Evolutionary conservation across 768 basidiomycete genomes (phyloP).

Genomic region (Boletus eberwhitei): DNA sequence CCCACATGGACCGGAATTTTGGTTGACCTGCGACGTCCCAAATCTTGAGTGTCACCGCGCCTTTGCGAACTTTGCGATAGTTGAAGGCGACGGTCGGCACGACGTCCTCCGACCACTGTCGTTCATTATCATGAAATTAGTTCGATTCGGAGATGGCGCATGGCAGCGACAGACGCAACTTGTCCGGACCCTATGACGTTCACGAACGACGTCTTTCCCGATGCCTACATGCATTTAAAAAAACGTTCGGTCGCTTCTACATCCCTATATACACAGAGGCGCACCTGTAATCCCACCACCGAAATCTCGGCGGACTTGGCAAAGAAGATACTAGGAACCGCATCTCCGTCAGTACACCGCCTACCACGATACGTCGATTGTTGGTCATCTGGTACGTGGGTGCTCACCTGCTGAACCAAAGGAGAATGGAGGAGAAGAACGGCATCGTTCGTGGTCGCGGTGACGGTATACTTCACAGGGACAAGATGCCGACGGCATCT

Average conservation of each 20-base stretch:
- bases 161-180: constrained; percentile 28
- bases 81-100: constrained; percentile 95
- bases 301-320: constrained; percentile 84
- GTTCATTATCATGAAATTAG: background rate
- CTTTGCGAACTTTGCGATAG: constrained; percentile 81
- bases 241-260: background rate
- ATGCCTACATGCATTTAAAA: constrained; percentile 52
- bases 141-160: background rate
- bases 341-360: background rate
- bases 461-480: background rate
- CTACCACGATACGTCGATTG: background rate
- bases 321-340: constrained; percentile 66
- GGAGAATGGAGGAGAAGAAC: constrained; percentile 50
- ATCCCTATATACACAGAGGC: background rate
- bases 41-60: constrained; percentile 87
- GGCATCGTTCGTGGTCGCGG: constrained; percentile 31
- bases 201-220: constrained; percentile 92
- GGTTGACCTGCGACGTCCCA: constrained; percentile 98
- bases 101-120: constrained; percentile 92
- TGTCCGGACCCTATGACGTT: constrained; percentile 89
- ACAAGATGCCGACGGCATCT: background rate
- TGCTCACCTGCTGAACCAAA: constrained; percentile 54
- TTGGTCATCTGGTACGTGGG: background rate
- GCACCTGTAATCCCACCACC: constrained; percentile 86
- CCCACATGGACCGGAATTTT: constrained; percentile 94